Base-by-base conservation (phyloP, 169 alveolate genomes). In the Cryptosporidium xiaoi region DNA sequence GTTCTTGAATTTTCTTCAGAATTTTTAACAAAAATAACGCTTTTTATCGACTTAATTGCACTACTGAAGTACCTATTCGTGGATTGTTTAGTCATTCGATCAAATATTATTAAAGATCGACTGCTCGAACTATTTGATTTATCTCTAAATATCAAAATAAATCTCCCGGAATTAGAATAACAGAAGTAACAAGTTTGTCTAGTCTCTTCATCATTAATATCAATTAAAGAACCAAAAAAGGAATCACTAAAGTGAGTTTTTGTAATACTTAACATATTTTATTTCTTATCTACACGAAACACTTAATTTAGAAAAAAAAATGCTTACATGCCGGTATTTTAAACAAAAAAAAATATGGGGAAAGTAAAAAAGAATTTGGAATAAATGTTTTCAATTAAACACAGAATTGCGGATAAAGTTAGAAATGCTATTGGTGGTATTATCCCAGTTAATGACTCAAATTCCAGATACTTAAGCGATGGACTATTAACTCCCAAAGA, bases 401-500 rank as follows among this genome's bases (percentile, higher is more conserved):
- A 77, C 33, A 56, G 87, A 46, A 8, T 77, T 46, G 87, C 87
- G 56, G 87, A 77, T 36, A 4, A 46, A 46, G 8, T 77, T 15
- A 77, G 87, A 62, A 60, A 20, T 60, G 64, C 56, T 1, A n/a
- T 77, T 12, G 71, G 87, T 2, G 46, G 36, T 27, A 55, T 77
- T 27, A 77, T 46, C 12, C 87, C 71, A n/a, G 40, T 77, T 40
- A 27, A 40, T 40, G 2, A 36, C 34, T 69, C 83, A 44, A 62
- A 77, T 60, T 77, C 87, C 8, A 56, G 51, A 46, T 77, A 58
- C 56, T 40, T 44, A 60, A 56, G 71, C n/a, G 77, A 77, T 77
- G 93, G 93, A 40, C 71, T 85, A 29, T 46, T 91, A 36, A 84
- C 91, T 46, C 93, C 93, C 34, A 53, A 60, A 5, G 93, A 91